phyloP scores from a whole-genome alignment of 805 yeast species.

The Yamadazyma sp. region DNA sequence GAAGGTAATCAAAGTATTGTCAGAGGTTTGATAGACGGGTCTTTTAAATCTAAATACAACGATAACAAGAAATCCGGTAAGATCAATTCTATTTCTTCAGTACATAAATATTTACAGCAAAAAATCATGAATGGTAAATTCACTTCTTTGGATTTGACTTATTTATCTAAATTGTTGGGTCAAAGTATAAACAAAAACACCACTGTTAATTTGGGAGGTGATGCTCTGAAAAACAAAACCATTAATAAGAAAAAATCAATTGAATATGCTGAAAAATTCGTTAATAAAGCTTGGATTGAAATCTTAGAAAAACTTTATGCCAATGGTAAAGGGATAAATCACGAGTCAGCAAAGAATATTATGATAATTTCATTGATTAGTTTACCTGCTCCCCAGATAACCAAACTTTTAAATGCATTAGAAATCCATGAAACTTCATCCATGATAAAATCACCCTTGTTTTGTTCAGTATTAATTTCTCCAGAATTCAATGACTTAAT shows the following conservation, averaged over 20 bases:
- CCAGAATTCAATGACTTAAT: constrained; percentile 41
- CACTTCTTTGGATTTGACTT: constrained; percentile 41
- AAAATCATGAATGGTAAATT: constrained; percentile 48
- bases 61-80: constrained; percentile 50
- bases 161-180: constrained; percentile 47
- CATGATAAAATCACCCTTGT: constrained; percentile 49
- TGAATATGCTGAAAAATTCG: constrained; percentile 53
- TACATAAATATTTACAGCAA: constrained; percentile 53
- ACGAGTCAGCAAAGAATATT: constrained; percentile 43
- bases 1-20: constrained; percentile 41
- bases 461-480: constrained; percentile 53
- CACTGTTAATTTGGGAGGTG: constrained; percentile 8
- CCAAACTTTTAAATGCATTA: constrained; percentile 40
- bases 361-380: constrained; percentile 53
- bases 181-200: constrained; percentile 21
- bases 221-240: constrained; percentile 11
- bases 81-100: constrained; percentile 38
- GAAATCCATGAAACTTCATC: constrained; percentile 42
- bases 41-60: constrained; percentile 44
- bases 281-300: constrained; percentile 56
- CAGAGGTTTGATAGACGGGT: constrained; percentile 54
- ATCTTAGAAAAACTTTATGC: constrained; percentile 55
- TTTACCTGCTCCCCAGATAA: constrained; percentile 40
- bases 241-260: constrained; percentile 24
- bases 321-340: constrained; percentile 53